Percentiles rank a stretch among this genome's conserved stretches.
phyloP scores from a whole-genome alignment of 495 filamentous ascomycete species.

The Xylaria telfairii region DNA sequence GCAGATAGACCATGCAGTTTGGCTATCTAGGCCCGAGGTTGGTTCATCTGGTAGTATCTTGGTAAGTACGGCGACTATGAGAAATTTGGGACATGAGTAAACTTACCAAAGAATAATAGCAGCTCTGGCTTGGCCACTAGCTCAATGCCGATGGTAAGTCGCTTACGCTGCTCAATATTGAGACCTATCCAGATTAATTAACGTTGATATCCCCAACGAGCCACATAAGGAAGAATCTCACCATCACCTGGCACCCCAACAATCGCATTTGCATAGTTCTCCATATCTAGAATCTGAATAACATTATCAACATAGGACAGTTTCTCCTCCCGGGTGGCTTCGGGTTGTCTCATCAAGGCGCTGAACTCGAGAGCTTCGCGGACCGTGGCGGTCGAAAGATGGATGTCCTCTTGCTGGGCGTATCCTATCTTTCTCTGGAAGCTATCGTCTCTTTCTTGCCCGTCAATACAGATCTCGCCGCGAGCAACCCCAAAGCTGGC shows the following conservation, averaged over 20 bases:
- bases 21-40: slow-evolving; percentile 76
- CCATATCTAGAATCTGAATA: slow-evolving; percentile 60
- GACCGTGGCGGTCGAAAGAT: slow-evolving; percentile 75
- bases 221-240: too few species aligned
- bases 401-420: slow-evolving; percentile 83
- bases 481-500: slow-evolving; percentile 71
- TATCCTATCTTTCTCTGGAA: slow-evolving; percentile 84
- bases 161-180: slow-evolving; percentile 40
- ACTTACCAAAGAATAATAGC: background rate
- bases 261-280: slow-evolving; percentile 71
- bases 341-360: slow-evolving; percentile 73
- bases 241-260: slow-evolving; percentile 71
- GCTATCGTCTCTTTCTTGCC: slow-evolving; percentile 62
- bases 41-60: too few species aligned
- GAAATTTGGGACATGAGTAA: slow-evolving; percentile 9
- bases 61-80: too few species aligned
- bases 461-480: slow-evolving; percentile 71
- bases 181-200: too few species aligned
- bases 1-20: slow-evolving; percentile 75
- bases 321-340: slow-evolving; percentile 65
- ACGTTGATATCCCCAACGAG: too few species aligned
- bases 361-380: slow-evolving; percentile 73
- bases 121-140: slow-evolving; percentile 21
- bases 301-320: slow-evolving; percentile 74
- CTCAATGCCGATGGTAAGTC: slow-evolving; percentile 22